These are phyloP conservation scores for Claviceps fusiformis DNA, from an alignment of 2,329 filamentous ascomycete genomes.

Conservation along the genomic window DNA sequence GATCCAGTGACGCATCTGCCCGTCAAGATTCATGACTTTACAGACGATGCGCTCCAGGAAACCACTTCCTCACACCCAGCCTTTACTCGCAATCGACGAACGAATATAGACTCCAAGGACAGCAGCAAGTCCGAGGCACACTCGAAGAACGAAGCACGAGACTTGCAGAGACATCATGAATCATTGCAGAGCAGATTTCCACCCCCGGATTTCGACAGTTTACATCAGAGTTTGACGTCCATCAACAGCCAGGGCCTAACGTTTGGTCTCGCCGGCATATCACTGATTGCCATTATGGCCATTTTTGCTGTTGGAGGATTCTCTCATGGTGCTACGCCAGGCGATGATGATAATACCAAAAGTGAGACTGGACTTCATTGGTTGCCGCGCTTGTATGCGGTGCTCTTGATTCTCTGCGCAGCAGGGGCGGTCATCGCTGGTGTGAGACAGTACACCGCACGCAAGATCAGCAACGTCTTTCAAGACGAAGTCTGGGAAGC, in stretches of 20 bases:
- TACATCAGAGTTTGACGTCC: conserved; percentile 19
- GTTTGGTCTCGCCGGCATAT: conserved; percentile 22
- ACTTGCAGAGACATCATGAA: conserved; percentile 24
- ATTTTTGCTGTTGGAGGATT: background rate
- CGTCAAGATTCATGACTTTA: conserved; percentile 55
- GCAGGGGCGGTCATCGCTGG: conserved; percentile 26
- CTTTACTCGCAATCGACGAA: conserved; percentile 22
- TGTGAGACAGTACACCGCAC: conserved; percentile 45
- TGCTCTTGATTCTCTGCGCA: conserved; percentile 11
- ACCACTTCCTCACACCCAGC: conserved; percentile 18
- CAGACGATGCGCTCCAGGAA: conserved; percentile 41
- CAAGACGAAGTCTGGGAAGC: conserved; percentile 59
- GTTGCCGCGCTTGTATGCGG: conserved; percentile 9
- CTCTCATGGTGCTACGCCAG: background rate
- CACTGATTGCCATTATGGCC: conserved; percentile 9
- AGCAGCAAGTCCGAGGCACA: conserved; percentile 27
- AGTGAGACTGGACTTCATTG: conserved; percentile 12
- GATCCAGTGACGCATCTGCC: conserved; percentile 62
- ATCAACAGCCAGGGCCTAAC: conserved; percentile 22
- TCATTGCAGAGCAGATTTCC: conserved; percentile 32
- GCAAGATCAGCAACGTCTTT: conserved; percentile 48
- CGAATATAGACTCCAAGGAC: conserved; percentile 23
- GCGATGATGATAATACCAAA: background rate
- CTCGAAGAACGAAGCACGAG: conserved; percentile 21
- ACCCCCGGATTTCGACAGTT: conserved; percentile 31